phyloP scores from a whole-genome alignment of 495 filamentous ascomycete species.

The Xeromyces bisporus region DNA sequence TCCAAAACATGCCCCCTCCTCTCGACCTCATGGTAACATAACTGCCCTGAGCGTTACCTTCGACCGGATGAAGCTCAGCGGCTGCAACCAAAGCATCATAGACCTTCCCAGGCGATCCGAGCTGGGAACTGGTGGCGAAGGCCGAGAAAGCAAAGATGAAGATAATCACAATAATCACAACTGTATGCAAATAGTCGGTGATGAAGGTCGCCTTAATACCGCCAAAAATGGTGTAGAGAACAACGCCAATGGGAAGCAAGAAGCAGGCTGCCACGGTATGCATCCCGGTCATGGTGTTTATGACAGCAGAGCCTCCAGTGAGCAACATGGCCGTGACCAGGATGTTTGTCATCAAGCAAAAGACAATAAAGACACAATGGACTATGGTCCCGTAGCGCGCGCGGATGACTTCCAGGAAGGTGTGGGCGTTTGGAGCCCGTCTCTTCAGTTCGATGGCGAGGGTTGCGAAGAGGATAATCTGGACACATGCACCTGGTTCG shows the following conservation, averaged over 20 bases:
- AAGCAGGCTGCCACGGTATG: slow-evolving; percentile 81
- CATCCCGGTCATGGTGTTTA: slow-evolving; percentile 73
- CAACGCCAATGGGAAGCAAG: slow-evolving; percentile 70
- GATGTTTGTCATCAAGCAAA: slow-evolving; percentile 71
- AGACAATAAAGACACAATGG: slow-evolving; percentile 62
- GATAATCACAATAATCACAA: slow-evolving; percentile 76
- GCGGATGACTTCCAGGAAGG: slow-evolving; percentile 63
- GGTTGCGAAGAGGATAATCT: slow-evolving; percentile 76
- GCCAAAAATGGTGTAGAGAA: slow-evolving; percentile 63
- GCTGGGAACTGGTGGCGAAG: slow-evolving; percentile 54
- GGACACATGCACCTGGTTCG: slow-evolving; percentile 32
- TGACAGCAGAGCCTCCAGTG: slow-evolving; percentile 77
- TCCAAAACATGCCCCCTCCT: slow-evolving; percentile 86
- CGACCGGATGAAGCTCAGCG: slow-evolving; percentile 54
- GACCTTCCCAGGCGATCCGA: slow-evolving; percentile 66
- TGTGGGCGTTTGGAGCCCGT: slow-evolving; percentile 72
- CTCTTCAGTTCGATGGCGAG: slow-evolving; percentile 88
- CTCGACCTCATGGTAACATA: slow-evolving; percentile 83
- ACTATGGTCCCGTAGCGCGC: slow-evolving; percentile 43
- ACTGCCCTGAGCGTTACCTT: slow-evolving; percentile 68
- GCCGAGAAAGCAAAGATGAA: slow-evolving; percentile 81
- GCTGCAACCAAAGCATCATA: slow-evolving; percentile 67
- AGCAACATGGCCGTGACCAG: slow-evolving; percentile 84
- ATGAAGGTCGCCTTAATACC: slow-evolving; percentile 65
- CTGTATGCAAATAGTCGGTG: slow-evolving; percentile 74